Evolutionary conservation across 345 rosid species (phyloP).

Genomic region (Citropsis articulata): DNA sequence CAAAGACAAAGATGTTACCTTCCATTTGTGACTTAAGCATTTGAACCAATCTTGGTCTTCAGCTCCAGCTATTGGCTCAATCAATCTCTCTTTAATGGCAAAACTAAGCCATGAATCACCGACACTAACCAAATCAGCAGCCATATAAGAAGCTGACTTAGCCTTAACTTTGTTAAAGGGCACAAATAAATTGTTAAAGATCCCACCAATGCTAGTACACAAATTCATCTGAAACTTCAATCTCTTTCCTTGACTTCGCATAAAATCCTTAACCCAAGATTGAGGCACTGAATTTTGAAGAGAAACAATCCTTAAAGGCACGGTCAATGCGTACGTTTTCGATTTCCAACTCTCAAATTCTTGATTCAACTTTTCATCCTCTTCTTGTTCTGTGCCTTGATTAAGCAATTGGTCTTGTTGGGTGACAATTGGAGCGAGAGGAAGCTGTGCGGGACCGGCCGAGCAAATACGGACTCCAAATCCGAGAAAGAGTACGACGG

Average conservation of each 20-base stretch:
- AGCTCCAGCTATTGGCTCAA: slow-evolving; percentile 58
- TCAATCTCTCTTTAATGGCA: slow-evolving; percentile 51
- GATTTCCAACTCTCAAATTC: slow-evolving; percentile 72
- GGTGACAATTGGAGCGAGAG: slow-evolving; percentile 4
- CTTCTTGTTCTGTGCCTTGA: slow-evolving; percentile 2
- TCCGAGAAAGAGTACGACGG: slow-evolving; percentile 26
- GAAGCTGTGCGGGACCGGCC: slow-evolving; percentile 36
- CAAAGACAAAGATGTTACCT: slow-evolving; percentile 42
- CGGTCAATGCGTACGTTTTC: slow-evolving; percentile 63
- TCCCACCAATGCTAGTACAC: slow-evolving; percentile 51
- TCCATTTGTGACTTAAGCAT: slow-evolving; percentile 70
- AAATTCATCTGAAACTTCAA: slow-evolving; percentile 47
- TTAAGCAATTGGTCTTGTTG: slow-evolving; percentile 2
- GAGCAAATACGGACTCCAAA: slow-evolving; percentile 40
- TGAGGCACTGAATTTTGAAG: slow-evolving; percentile 85
- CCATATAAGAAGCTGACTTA: slow-evolving; percentile 39
- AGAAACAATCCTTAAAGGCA: slow-evolving; percentile 63
- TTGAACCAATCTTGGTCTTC: slow-evolving; percentile 82
- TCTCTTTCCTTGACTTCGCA: slow-evolving; percentile 75
- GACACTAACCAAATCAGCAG: slow-evolving; percentile 69
- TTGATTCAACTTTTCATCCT: slow-evolving; percentile 46
- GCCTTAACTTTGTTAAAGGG: slow-evolving; percentile 31
- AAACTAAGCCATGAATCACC: slow-evolving; percentile 85
- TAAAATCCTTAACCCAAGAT: slow-evolving; percentile 86
- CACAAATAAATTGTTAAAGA: slow-evolving; percentile 48